Percentiles rank a stretch among this genome's conserved stretches.
These are phyloP conservation scores for Conoideocrella luteorostrata DNA, from an alignment of 2,329 filamentous ascomycete genomes.

Conservation along the genomic window DNA sequence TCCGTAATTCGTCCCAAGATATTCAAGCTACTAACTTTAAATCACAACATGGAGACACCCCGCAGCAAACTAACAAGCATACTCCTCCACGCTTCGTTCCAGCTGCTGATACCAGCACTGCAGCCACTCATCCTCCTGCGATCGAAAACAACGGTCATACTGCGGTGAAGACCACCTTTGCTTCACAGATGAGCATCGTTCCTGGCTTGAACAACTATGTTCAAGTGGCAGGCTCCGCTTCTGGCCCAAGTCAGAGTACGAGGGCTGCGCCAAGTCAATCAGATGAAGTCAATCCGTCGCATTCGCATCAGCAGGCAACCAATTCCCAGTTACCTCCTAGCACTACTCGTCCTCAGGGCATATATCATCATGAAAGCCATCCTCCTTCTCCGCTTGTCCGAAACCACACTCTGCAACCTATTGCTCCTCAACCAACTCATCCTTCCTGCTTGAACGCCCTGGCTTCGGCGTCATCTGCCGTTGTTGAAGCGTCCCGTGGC, in stretches of 20 bases:
- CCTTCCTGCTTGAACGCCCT: constrained; percentile 49
- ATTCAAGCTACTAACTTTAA: constrained; percentile 12
- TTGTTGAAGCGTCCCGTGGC: background rate
- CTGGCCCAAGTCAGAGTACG: constrained; percentile 22
- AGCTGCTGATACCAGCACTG: constrained; percentile 1
- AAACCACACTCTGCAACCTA: constrained; percentile 65
- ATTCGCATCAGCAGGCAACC: constrained; percentile 17
- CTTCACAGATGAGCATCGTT: constrained; percentile 16
- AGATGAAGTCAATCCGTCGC: constrained; percentile 33
- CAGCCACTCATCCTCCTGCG: background rate
- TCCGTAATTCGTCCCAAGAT: constrained; percentile 40
- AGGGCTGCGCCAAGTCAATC: constrained; percentile 35
- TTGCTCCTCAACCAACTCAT: constrained; percentile 70
- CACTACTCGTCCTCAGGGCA: constrained; percentile 14
- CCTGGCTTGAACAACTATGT: constrained; percentile 26
- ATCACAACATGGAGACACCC: constrained; percentile 11
- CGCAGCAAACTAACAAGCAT: background rate
- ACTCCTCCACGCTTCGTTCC: background rate
- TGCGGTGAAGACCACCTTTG: constrained; percentile 7
- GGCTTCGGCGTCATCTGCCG: constrained; percentile 4
- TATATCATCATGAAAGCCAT: constrained; percentile 23
- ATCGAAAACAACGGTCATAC: background rate
- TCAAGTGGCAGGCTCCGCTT: constrained; percentile 10
- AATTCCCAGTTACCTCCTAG: constrained; percentile 11
- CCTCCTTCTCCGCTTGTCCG: constrained; percentile 59